Base-by-base conservation (phyloP, 176 grass and related monocot species). In the Hordeum vulgare region DNA sequence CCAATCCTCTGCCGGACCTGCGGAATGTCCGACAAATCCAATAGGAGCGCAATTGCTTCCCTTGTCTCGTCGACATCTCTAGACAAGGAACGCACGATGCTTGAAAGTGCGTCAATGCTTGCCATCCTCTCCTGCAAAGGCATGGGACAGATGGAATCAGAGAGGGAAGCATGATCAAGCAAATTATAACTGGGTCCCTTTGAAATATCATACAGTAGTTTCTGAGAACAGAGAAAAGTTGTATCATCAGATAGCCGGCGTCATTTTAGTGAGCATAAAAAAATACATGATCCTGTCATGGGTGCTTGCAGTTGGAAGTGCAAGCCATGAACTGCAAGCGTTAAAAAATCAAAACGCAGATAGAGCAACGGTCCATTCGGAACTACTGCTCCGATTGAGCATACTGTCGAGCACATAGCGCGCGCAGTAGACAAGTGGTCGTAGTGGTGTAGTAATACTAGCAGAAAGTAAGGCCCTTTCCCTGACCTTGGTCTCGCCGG, bases 1-100 rank as follows among this genome's bases (percentile, higher is more conserved):
- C 95, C 95, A 68, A 97, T 89, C 71, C 85, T 93, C 71, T 93
- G 90, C 76, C 95, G 86, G 68, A 90, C 82, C 63, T 93, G 91
- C 0, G 81, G 44, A 31, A 93, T 76, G 4, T 76, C 86, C 6
- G 90, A 94, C 63, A 97, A 31, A 71, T 94, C 85, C 26, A 94
- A 58, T 12, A 97, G 82, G 87, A 93, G n/a, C 3, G 75, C 79
- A 53, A 97, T 90, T 12, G 95, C 90, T 76, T 89, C 90, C 33
- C 31, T 86, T 49, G 79, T 84, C 90, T 97, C 95, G 1, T 87
- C 85, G 0, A 56, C 63, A 21, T 91, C 86, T 65, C 90, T 89
- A 12, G 95, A 92, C 64, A 97, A 84, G 54, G 90, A 94, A 9
- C 84, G 85, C 0, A 97, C 95, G 4, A 97, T 81, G 71, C 84